These are phyloP conservation scores for Sclerotinia trifoliorum DNA, from an alignment of 2,329 filamentous ascomycete species.

Conservation along the genomic window DNA sequence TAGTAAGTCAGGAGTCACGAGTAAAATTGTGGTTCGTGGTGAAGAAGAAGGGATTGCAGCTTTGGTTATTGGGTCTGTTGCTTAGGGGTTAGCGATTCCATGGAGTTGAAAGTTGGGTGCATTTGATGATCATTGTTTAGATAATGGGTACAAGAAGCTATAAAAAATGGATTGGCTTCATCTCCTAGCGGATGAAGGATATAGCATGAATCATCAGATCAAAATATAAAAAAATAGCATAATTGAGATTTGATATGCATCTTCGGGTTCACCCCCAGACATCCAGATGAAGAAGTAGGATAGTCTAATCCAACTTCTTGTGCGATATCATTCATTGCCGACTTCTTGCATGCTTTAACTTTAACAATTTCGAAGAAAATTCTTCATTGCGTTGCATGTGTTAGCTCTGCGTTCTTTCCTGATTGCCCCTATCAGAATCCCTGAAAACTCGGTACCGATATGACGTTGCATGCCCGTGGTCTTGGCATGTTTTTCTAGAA, in stretches of 20 bases:
- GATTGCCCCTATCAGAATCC: constrained; percentile 20
- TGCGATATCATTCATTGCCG: neutral
- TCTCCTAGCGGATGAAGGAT: constrained; percentile 25
- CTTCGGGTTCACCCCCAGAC: neutral
- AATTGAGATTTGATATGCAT: neutral
- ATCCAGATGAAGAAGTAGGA: neutral
- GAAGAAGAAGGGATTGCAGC: constrained; percentile 91
- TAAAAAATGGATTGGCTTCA: constrained; percentile 21
- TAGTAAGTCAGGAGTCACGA: constrained; percentile 88
- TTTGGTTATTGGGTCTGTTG: constrained; percentile 79
- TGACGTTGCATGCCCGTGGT: constrained; percentile 19
- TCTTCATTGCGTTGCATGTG: constrained; percentile 7
- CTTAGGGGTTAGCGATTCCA: constrained; percentile 41
- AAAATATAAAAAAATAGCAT: constrained; percentile 23
- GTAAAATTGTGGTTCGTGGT: constrained; percentile 87
- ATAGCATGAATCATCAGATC: constrained; percentile 4
- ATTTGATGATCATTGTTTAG: constrained; percentile 36
- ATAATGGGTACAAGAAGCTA: constrained; percentile 33
- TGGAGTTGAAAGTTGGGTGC: constrained; percentile 34
- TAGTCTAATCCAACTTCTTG: neutral
- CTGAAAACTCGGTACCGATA: constrained; percentile 18
- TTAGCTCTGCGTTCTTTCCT: neutral
- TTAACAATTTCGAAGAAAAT: neutral
- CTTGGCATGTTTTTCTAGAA: constrained; percentile 26
- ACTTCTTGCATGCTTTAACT: neutral